A percentile compares a stretch with the other conserved stretches of the same genome.
phyloP scores from a whole-genome alignment of 2,329 filamentous ascomycete genomes.

The Annulohypoxylon truncatum region DNA sequence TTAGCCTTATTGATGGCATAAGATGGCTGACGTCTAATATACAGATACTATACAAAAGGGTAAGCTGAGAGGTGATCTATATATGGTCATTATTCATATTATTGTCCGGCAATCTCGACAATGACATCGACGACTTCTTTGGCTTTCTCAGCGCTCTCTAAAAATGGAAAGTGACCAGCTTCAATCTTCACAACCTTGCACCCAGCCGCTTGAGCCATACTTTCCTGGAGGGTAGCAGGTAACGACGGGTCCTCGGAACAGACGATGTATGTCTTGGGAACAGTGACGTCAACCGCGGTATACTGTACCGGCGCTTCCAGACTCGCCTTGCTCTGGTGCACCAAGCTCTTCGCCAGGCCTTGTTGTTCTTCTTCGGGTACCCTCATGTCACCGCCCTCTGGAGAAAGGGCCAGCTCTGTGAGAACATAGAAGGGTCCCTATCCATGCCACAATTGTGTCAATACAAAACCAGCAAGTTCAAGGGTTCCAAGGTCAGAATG shows the following conservation, averaged over 20 bases:
- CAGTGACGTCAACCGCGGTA: slow-evolving; percentile 42
- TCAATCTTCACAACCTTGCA: slow-evolving; percentile 37
- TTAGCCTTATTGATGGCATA: not conserved
- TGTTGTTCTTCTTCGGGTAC: slow-evolving; percentile 10
- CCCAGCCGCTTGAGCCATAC: slow-evolving; percentile 37
- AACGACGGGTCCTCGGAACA: slow-evolving; percentile 43
- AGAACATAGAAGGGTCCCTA: slow-evolving; percentile 37
- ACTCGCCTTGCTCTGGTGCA: slow-evolving; percentile 33
- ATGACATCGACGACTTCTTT: slow-evolving; percentile 31
- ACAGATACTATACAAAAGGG: not conserved
- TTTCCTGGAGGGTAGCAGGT: slow-evolving; percentile 38
- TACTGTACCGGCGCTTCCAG: slow-evolving; percentile 28
- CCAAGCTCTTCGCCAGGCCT: slow-evolving; percentile 22
- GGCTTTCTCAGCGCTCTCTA: slow-evolving; percentile 29
- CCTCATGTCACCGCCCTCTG: not conserved
- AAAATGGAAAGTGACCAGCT: slow-evolving; percentile 41
- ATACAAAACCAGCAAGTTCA: not conserved
- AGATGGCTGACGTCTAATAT: not conserved
- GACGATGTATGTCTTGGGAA: slow-evolving; percentile 46
- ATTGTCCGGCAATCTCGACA: slow-evolving; percentile 31
- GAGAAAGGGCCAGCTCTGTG: slow-evolving; percentile 21
- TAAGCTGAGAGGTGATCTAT: slow-evolving; percentile 22
- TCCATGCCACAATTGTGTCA: not conserved
- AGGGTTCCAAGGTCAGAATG: not conserved
- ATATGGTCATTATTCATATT: not conserved